Evolutionary conservation across 768 basidiomycete species (phyloP).

Genomic region (Lactarius evosmus): DNA sequence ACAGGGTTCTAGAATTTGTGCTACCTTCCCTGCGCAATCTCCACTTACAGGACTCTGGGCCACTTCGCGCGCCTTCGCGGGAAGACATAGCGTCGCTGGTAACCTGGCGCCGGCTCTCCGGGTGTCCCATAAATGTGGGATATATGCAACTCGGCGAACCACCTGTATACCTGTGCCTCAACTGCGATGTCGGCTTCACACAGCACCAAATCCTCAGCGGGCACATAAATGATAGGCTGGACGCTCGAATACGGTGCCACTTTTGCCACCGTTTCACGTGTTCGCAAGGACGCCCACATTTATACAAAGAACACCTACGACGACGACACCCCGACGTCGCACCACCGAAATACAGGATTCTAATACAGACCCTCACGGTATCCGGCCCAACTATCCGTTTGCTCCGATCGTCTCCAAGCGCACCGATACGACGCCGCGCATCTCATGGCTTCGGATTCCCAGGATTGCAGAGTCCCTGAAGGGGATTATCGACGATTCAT

Average conservation of each 20-base stretch:
- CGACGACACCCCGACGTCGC: background rate
- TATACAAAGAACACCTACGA: background rate
- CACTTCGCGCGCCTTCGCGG: background rate
- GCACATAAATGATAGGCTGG: background rate
- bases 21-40: background rate
- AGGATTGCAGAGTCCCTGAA: background rate
- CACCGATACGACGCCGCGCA: background rate
- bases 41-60: background rate
- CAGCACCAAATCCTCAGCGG: background rate
- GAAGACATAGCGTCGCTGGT: background rate
- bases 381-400: background rate
- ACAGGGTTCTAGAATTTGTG: background rate
- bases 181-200: background rate
- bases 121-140: background rate
- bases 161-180: background rate
- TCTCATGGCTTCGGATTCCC: background rate
- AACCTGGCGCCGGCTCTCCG: background rate
- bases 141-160: background rate
- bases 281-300: background rate
- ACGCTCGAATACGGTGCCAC: background rate
- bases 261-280: background rate
- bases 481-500: background rate
- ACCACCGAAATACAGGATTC: background rate
- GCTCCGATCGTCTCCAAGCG: background rate
- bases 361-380: background rate